Conservation (phyloP, 2,329 filamentous ascomycete species). For the Monilinia fructicola region DNA sequence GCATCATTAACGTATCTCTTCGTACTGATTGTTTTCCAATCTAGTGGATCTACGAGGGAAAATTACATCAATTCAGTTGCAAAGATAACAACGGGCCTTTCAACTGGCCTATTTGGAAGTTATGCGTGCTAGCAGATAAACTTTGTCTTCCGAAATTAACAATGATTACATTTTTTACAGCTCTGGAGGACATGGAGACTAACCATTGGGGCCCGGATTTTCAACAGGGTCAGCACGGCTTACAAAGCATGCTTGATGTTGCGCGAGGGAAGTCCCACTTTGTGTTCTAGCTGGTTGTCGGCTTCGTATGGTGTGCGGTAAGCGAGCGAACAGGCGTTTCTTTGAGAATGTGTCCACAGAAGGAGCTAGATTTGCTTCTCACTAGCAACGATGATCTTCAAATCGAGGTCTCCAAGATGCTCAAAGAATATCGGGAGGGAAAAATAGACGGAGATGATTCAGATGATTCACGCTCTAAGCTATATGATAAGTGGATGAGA, state of each 20-base stretch:
- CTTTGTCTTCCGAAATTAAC: neutral
- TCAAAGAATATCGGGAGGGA: too few species aligned
- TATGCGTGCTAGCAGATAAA: conserved; percentile 15
- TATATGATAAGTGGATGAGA: too few species aligned
- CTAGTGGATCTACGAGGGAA: conserved; percentile 23
- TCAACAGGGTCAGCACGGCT: rapidly evolving
- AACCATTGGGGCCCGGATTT: neutral
- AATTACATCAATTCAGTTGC: neutral
- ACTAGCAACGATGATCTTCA: neutral
- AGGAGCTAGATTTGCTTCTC: neutral
- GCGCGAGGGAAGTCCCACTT: too few species aligned
- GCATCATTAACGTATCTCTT: too few species aligned
- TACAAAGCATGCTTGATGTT: neutral
- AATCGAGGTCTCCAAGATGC: neutral
- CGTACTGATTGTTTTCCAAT: neutral
- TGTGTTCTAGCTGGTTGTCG: neutral
- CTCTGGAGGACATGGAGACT: neutral
- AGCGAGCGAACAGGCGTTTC: too few species aligned
- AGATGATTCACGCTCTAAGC: too few species aligned
- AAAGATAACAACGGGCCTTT: rapidly evolving
- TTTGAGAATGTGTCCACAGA: neutral
- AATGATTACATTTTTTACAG: neutral
- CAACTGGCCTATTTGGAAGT: neutral
- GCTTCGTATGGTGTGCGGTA: neutral
- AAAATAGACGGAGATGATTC: too few species aligned